These are phyloP conservation scores for Codiaeum variegatum DNA, from an alignment of 441 rosid species.

Conservation along the genomic window DNA sequence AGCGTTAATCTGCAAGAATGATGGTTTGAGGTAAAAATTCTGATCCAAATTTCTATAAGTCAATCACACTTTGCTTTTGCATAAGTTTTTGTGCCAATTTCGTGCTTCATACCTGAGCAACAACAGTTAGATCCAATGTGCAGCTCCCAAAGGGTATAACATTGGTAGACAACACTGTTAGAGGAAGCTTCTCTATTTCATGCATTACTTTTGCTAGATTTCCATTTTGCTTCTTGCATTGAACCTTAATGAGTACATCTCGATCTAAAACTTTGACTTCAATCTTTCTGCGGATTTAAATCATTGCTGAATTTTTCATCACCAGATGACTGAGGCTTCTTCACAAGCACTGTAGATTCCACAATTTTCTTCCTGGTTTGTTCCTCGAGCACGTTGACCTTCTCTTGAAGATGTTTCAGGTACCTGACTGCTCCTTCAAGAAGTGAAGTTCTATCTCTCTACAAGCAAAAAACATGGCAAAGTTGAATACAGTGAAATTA, in stretches of 20 bases:
- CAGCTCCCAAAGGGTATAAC: not conserved
- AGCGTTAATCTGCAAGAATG: not conserved
- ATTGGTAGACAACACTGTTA: not conserved
- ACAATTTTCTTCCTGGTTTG: not conserved
- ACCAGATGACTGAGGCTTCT: not conserved
- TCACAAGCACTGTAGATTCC: not conserved
- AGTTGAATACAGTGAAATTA: not conserved
- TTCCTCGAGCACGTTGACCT: not conserved
- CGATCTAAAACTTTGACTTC: not conserved
- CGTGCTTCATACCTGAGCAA: not conserved
- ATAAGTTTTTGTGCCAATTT: not conserved
- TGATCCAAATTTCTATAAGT: not conserved
- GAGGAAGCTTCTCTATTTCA: not conserved
- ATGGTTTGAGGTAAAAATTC: not conserved
- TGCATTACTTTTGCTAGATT: not conserved
- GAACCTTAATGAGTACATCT: not conserved
- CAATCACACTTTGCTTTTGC: not conserved
- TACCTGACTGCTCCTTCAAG: not conserved
- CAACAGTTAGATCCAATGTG: not conserved
- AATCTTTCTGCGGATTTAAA: not conserved
- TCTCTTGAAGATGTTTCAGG: not conserved
- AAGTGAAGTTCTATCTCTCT: constrained; percentile 1
- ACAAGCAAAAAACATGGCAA: not conserved
- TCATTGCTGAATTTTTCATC: not conserved
- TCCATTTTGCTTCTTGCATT: not conserved